Conservation (phyloP, 768 basidiomycete genomes). For the Trametes cubensis region DNA sequence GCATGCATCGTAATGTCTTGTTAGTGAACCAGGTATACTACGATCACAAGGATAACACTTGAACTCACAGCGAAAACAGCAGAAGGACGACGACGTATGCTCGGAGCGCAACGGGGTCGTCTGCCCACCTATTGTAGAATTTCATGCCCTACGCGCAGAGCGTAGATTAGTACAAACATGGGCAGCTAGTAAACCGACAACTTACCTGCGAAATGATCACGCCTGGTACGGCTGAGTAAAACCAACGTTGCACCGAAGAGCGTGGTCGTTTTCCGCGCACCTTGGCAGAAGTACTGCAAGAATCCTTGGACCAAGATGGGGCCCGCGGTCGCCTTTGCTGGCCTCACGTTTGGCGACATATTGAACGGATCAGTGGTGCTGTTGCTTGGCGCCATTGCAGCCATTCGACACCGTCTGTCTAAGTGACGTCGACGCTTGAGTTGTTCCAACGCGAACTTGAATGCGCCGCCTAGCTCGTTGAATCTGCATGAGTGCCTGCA, state of each 20-base stretch:
- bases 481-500: not conserved
- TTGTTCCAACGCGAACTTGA: not conserved
- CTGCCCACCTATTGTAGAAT: conserved; percentile 28
- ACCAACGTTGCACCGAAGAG: too few species aligned
- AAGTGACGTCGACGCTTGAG: too few species aligned
- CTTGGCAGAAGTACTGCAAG: conserved; percentile 50
- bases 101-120: conserved; percentile 48
- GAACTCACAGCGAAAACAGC: conserved; percentile 45
- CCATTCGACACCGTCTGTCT: too few species aligned
- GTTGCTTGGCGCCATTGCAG: not conserved
- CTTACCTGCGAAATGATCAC: conserved; percentile 33
- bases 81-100: conserved; percentile 45
- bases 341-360: conserved; percentile 1
- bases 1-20: too few species aligned
- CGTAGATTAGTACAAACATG: too few species aligned
- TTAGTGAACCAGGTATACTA: too few species aligned
- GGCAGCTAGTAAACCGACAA: too few species aligned
- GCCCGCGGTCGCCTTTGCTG: conserved; percentile 28
- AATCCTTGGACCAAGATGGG: conserved; percentile 50
- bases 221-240: not conserved
- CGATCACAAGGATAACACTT: too few species aligned
- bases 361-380: not conserved
- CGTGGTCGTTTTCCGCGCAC: not conserved
- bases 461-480: not conserved
- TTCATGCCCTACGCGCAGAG: conserved; percentile 21